phyloP scores from a whole-genome alignment of 805 yeast species.

The Cyberlindnera galapagoensis region DNA sequence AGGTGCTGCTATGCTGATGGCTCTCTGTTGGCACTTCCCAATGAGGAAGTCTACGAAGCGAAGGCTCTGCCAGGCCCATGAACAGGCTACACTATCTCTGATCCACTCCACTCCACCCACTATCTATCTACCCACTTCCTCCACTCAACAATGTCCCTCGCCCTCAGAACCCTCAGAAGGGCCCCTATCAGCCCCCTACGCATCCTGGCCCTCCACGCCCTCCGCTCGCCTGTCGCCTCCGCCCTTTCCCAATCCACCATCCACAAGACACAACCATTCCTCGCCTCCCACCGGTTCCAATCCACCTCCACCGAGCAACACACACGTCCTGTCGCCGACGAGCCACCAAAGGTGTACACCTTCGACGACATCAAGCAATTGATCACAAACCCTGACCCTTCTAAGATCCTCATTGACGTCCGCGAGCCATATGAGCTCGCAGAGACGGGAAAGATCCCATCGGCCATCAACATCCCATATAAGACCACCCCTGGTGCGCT shows the following conservation, averaged over 20 bases:
- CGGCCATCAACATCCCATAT: slow-evolving; percentile 81
- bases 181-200: not conserved
- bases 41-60: too few relatives aligned
- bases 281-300: too few relatives aligned
- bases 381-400: slow-evolving; percentile 37
- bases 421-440: slow-evolving; percentile 80
- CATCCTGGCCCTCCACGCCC: not conserved
- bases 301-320: too few relatives aligned
- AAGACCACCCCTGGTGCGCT: slow-evolving; percentile 91
- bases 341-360: slow-evolving; percentile 32
- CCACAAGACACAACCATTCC: too few relatives aligned
- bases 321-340: too few relatives aligned
- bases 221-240: not conserved
- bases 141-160: slow-evolving; percentile 1
- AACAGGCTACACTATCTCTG: too few relatives aligned
- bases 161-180: slow-evolving; percentile 5
- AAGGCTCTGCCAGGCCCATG: too few relatives aligned
- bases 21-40: too few relatives aligned
- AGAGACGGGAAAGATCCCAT: slow-evolving; percentile 74
- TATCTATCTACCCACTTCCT: not conserved
- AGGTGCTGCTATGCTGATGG: too few relatives aligned
- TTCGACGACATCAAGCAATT: slow-evolving; percentile 48
- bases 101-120: too few relatives aligned
- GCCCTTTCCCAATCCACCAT: too few relatives aligned
- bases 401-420: slow-evolving; percentile 70